Evolutionary conservation across 306 rosid genomes (phyloP).

Genomic region (Rubus idaeus): DNA sequence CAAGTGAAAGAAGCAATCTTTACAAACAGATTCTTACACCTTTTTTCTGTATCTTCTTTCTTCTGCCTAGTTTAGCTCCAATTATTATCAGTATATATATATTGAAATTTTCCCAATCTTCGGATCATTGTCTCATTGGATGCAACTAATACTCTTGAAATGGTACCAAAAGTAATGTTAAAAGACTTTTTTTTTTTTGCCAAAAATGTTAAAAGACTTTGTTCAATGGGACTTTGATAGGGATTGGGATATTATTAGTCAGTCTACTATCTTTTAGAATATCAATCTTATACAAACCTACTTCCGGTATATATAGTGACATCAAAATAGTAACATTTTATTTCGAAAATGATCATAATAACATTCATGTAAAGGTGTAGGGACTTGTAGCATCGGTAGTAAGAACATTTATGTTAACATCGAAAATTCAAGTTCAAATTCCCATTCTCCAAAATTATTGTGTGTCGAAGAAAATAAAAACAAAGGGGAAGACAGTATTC

Average conservation of each 20-base stretch:
- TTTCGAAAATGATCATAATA: neutral
- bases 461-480: neutral
- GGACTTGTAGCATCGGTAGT: neutral
- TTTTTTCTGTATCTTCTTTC: neutral
- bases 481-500: neutral
- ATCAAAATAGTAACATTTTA: neutral
- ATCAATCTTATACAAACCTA: neutral
- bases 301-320: neutral
- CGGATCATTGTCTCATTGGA: neutral
- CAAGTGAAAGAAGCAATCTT: neutral
- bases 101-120: neutral
- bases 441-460: neutral
- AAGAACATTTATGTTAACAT: neutral
- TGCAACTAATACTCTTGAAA: neutral
- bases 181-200: no score
- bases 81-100: neutral
- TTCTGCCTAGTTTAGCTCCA: slow-evolving; percentile 1
- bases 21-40: neutral
- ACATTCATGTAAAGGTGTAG: neutral
- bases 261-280: neutral
- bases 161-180: neutral
- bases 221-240: neutral
- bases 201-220: no score
- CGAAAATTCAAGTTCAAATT: neutral
- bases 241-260: neutral